Conservation (phyloP, 768 basidiomycete species). For the Naematelia encephala region DNA sequence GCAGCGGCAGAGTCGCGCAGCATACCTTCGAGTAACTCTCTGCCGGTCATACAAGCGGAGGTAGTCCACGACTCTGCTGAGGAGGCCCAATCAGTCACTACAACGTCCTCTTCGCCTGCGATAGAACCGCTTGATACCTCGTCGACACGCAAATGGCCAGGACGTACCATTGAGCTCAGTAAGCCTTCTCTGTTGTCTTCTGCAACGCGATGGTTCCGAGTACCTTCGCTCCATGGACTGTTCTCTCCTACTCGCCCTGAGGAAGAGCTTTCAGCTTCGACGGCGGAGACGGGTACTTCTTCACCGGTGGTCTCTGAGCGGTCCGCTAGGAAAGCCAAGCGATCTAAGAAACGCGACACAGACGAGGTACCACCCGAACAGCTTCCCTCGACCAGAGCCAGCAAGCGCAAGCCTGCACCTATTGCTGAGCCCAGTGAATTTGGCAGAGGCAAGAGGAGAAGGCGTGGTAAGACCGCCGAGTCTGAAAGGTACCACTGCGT, state of each 20-base stretch:
- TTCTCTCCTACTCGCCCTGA: constrained; percentile 12
- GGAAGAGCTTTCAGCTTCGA: background rate
- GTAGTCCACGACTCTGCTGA: background rate
- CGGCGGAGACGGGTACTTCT: background rate
- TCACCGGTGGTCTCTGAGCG: background rate
- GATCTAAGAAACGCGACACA: background rate
- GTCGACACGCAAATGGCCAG: constrained; percentile 1
- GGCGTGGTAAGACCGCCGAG: background rate
- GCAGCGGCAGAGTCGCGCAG: background rate
- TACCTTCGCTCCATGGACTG: constrained; percentile 19
- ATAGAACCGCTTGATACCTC: background rate
- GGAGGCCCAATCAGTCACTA: background rate
- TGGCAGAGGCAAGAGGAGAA: constrained; percentile 6
- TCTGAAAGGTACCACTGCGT: background rate
- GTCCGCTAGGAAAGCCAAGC: background rate
- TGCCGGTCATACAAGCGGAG: background rate
- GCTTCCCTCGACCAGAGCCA: background rate
- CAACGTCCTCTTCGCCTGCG: background rate
- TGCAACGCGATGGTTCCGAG: constrained; percentile 25
- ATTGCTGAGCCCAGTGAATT: background rate
- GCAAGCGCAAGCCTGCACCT: background rate
- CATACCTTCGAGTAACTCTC: background rate
- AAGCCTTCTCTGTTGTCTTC: constrained; percentile 23
- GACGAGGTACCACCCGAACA: background rate
- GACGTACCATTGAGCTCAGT: background rate